Conservation (phyloP, 192 early-diverging fungal genomes). For the Coemansia sp. region DNA sequence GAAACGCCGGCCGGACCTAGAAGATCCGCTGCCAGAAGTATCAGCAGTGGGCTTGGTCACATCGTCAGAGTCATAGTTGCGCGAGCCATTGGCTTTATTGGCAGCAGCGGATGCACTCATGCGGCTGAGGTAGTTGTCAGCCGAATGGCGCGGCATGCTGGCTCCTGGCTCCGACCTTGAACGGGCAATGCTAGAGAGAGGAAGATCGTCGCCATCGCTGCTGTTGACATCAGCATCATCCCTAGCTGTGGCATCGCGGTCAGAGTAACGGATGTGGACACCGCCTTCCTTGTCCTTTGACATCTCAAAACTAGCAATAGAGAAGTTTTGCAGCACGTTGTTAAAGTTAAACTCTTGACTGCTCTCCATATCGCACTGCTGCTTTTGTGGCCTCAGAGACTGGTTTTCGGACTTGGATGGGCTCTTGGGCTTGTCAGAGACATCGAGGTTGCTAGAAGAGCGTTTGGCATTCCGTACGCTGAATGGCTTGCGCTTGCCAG, state of each 20-base stretch:
- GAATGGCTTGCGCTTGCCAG: constrained; percentile 1
- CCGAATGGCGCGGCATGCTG: constrained; percentile 12
- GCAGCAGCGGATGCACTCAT: neutral
- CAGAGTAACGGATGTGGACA: constrained; percentile 31
- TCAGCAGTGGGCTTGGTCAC: neutral
- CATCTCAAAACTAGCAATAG: constrained; percentile 32
- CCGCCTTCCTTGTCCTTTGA: constrained; percentile 22
- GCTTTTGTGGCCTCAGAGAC: neutral
- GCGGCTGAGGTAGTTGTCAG: constrained; percentile 4
- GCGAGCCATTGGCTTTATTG: neutral
- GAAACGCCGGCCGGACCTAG: constrained; percentile 6
- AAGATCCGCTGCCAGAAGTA: neutral
- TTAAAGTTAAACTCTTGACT: constrained; percentile 18
- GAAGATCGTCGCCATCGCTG: constrained; percentile 45
- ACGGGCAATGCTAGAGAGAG: constrained; percentile 35
- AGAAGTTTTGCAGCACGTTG: constrained; percentile 41
- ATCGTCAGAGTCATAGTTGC: constrained; percentile 13
- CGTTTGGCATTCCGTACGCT: neutral
- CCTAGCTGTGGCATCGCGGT: constrained; percentile 2
- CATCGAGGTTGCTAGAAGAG: neutral
- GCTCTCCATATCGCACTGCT: neutral
- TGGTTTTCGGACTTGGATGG: neutral
- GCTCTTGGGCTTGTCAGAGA: neutral
- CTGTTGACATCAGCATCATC: constrained; percentile 1
- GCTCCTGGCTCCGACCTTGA: constrained; percentile 41